Base-by-base conservation (phyloP, 257 asterid species). In the Nemophila menziesii region DNA sequence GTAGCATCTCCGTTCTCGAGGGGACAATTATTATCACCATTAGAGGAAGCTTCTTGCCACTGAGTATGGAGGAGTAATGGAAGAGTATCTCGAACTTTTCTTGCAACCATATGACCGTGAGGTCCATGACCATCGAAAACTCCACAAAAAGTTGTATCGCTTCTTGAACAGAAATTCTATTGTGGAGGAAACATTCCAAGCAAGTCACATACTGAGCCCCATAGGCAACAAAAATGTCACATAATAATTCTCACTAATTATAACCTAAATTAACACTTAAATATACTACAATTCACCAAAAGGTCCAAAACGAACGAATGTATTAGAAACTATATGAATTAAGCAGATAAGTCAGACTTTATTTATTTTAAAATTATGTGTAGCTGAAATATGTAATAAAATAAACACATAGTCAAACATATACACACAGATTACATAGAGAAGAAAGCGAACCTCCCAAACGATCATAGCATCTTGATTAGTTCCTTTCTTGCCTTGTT, bases 81-180 rank as follows among this genome's bases (percentile, higher is more conserved):
- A 46, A 89, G 93, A 26, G 71, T 70, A 50, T 89, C 97, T 20
- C 97, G 65, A 38, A 89, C 95, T 75, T 63, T 89, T 66, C 93
- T 78, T 8, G 97, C 92, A 15, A 80, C 97, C 95, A 83, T 69
- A 69, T 89, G 97, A 36, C 95, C 97, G 49, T 75, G 79, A 26
- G 97, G 97, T 39, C 97, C 97, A 39, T 89, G 97, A 5, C 97
- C 97, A 61, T 89, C 97, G 54, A 80, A 89, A 42, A 89, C 95
- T 62, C 95, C 97, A 53, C 97, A 89, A 46, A 89, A 80, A 0
- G 75, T 76, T 20, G 58, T 48, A 22, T 70, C 74, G 23, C 64
- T 63, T 55, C 82, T 73, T 53, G 76, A 54, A 22, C 75, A 73
- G 65, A 78, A 89, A 66, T 80, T 73, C 97, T 89, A 55, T 56